phyloP scores from a whole-genome alignment of 768 basidiomycete genomes.

The Boletus rubropictus region DNA sequence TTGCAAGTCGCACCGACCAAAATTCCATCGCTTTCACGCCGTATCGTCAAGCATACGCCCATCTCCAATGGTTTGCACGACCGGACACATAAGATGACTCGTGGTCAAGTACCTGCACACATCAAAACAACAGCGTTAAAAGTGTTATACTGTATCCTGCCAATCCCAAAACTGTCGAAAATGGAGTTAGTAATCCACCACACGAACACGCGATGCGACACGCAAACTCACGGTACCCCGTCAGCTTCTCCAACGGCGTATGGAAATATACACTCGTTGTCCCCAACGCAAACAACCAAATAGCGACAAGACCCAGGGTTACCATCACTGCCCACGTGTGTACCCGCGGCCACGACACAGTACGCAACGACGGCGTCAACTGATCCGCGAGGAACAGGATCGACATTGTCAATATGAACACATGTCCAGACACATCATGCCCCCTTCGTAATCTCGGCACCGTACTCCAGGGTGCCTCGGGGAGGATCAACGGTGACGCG shows the following conservation, averaged over 20 bases:
- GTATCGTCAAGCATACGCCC: not conserved
- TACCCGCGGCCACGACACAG: constrained; percentile 34
- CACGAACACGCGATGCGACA: not conserved
- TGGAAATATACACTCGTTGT: constrained; percentile 93
- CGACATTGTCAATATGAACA: constrained; percentile 82
- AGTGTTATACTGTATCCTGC: constrained; percentile 32
- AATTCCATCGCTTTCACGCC: not conserved
- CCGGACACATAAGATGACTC: not conserved
- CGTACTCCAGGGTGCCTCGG: constrained; percentile 38
- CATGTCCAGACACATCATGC: constrained; percentile 91
- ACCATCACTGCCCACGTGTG: constrained; percentile 46
- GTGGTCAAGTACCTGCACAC: not conserved
- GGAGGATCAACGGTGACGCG: constrained; percentile 34
- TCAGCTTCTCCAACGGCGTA: constrained; percentile 77
- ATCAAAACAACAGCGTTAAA: constrained; percentile 24
- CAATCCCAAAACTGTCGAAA: constrained; percentile 34
- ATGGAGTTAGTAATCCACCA: not conserved
- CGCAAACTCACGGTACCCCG: constrained; percentile 66
- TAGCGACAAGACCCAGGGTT: constrained; percentile 43
- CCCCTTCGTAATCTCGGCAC: constrained; percentile 68
- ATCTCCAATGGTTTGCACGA: not conserved
- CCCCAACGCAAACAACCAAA: constrained; percentile 70
- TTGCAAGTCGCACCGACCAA: not conserved
- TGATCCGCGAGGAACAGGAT: constrained; percentile 76
- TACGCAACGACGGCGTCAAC: constrained; percentile 49